These are phyloP conservation scores for Seiridium unicorne DNA, from an alignment of 2,329 filamentous ascomycete genomes.

Conservation along the genomic window DNA sequence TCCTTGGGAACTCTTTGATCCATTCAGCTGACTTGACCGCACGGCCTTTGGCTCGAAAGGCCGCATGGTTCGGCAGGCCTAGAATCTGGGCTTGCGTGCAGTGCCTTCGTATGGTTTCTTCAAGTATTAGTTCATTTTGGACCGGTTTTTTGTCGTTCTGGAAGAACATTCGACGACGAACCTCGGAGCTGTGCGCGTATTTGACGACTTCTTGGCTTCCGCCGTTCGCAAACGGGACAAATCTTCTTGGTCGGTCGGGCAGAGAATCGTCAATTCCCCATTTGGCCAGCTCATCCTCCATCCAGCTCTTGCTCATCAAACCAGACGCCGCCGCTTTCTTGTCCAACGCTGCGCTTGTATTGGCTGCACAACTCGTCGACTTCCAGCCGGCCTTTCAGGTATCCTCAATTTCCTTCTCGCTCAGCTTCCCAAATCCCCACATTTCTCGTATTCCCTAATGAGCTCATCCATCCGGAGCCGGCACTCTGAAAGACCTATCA, in stretches of 20 bases:
- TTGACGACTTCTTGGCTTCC: neutral
- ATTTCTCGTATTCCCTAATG: neutral
- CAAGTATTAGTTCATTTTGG: neutral
- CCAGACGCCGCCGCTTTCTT: neutral
- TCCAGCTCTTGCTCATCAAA: neutral
- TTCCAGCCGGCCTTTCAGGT: neutral
- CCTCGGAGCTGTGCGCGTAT: neutral
- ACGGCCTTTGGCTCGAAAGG: neutral
- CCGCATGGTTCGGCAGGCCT: neutral
- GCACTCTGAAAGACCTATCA: neutral
- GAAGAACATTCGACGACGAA: neutral
- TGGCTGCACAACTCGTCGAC: neutral
- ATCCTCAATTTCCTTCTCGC: neutral
- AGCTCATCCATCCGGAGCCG: neutral
- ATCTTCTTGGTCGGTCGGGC: neutral
- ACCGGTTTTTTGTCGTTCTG: neutral
- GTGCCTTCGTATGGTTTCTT: neutral
- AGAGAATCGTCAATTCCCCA: neutral
- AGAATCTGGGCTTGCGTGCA: neutral
- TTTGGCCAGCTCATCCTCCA: neutral
- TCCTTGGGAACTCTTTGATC: neutral
- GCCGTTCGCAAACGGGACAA: neutral
- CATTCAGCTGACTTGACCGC: neutral
- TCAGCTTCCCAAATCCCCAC: neutral
- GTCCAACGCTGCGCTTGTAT: neutral